Base-by-base conservation (phyloP, 176 grass and related monocot species). In the Bolboschoenus planiculmis region DNA sequence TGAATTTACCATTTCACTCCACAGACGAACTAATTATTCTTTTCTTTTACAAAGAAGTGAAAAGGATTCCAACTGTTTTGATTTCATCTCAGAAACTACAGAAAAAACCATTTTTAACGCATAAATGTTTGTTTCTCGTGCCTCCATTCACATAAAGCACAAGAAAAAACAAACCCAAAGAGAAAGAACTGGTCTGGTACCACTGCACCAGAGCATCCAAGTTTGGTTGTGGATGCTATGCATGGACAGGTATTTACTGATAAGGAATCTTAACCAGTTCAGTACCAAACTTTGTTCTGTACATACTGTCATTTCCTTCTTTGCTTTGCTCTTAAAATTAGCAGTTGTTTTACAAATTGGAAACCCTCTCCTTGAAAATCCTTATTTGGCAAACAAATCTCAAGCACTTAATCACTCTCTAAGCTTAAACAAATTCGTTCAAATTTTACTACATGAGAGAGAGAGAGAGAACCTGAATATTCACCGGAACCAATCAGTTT, bases 401-500 rank as follows among this genome's bases (percentile, higher is more conserved):
- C 13, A 26, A 1, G 57, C 6, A 29, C 57, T 30, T 30, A 3
- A 13, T 29, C 2, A 24, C 57, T 27, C 24, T 29, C 57, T 14
- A 7, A 60, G 24, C 54, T 56, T 23, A 29, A 60, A 64, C 2
- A 18, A 64, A 31, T 64, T 33, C 60, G 16, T 34, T 64, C 11
- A 13, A 15, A 33, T 33, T 33, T 31, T 62, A 62, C 59, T 62
- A 31, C 10, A 62, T 13, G 24, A 73, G 81, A 84, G 59, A 30
- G 34, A 29, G 81, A 56, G 56, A 68, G 23, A 76, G 5, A 21
- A 56, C 62, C 47, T 58, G 53, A 59, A 48, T 54, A 13, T 64
- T 31, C 33, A 81, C 55, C 56, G 14, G 57, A 81, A 39, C n/a
- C 21, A 14, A 81, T 81, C 9, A 81, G 3, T 64, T 81, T 36